A percentile compares a stretch with the other conserved stretches of the same genome.
Conservation (phyloP, 345 rosid genomes). For the Ceriops zippeliana region DNA sequence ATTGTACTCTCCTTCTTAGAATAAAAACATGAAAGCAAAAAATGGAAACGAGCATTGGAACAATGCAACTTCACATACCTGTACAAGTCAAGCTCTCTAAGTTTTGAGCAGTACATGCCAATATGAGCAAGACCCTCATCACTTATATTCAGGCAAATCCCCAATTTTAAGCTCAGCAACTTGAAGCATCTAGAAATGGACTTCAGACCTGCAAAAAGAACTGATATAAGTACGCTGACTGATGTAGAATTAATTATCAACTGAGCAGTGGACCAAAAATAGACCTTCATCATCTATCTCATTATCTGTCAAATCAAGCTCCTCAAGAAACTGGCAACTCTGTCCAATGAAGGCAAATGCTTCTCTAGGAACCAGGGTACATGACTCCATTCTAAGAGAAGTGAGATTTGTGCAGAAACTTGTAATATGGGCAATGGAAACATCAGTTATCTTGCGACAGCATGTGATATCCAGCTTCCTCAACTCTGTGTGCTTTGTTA, state of each 20-base stretch:
- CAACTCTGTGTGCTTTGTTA: constrained; percentile 47
- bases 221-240: constrained; percentile 4
- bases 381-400: constrained; percentile 66
- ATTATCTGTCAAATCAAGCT: constrained; percentile 69
- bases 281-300: constrained; percentile 74
- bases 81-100: constrained; percentile 67
- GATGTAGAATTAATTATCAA: background rate
- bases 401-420: constrained; percentile 44
- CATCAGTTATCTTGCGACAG: constrained; percentile 61
- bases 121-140: constrained; percentile 49
- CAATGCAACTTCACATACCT: constrained; percentile 30
- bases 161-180: constrained; percentile 53
- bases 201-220: constrained; percentile 48
- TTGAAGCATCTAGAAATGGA: constrained; percentile 52
- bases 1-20: background rate
- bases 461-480: constrained; percentile 63
- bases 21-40: background rate
- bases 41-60: background rate
- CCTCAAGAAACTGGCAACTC: constrained; percentile 53
- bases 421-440: constrained; percentile 45
- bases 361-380: constrained; percentile 51
- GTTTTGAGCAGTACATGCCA: constrained; percentile 52
- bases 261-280: constrained; percentile 1
- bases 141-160: constrained; percentile 60
- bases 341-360: constrained; percentile 60